Evolutionary conservation across 805 yeast genomes (phyloP), one percentile per base, ranked within the genome.

Genomic region (Candida boleticola): DNA sequence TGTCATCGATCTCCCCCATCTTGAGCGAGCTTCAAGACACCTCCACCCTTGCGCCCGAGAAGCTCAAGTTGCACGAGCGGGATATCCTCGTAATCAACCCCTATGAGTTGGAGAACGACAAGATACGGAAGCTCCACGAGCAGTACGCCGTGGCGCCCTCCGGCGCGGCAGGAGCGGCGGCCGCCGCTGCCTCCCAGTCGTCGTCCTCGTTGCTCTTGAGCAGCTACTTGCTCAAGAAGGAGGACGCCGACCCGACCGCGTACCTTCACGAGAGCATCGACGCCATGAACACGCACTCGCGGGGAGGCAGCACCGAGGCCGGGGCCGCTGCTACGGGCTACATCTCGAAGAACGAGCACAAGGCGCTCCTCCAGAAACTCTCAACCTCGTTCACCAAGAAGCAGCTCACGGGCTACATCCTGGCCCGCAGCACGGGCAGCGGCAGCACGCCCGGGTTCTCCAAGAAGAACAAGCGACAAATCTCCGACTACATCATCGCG

Each of bases 341-440:
- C 16, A 31, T 31, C 22, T 31, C 35, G 9, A 36, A 31, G 13
- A 33, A 35, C 9, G 45, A 43, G 31, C 48, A 43, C 23, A 44
- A 46, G 10, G 22, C 30, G 3, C 21, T 52, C 13, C 16, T 29
- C 14, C 29, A 37, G 3, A 14, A 33, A n/a, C 29, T 54, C 2
- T 39, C 23, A 4, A 29, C 33, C 16, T 42, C 55, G n/a, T 53
- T 52, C 37, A 48, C 52, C 9, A 46, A 38, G 27, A 17, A 29
- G 16, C 58, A 54, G 37, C 27, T 53, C 9, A 14, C 29, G 13
- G 39, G 37, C 1, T 54, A 53, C 35, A 35, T 47, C 32, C 26
- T 29, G 9, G 33, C 18, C 3, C 35, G 44, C 6, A 40, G 43
- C 20, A 14, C 23, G 5, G 17, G 21, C 7, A 20, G 26, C 3